Base-by-base conservation (phyloP, 2,329 filamentous ascomycete species). In the Aspergillus phoenicis region DNA sequence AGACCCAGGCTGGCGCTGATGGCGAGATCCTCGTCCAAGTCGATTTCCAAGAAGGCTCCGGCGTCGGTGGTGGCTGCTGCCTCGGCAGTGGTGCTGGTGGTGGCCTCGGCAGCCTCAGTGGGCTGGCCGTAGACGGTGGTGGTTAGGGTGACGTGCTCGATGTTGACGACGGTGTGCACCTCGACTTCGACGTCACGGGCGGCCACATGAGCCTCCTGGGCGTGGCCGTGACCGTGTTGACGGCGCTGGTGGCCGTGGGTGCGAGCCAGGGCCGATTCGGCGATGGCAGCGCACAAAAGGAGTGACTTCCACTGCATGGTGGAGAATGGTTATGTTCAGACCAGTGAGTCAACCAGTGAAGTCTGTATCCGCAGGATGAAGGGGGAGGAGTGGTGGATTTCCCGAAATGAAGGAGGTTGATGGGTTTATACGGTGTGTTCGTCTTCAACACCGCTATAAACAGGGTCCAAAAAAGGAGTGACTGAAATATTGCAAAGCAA, bases 281-380 rank as follows among this genome's bases (percentile, higher is more conserved):
- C 68, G 58, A 70, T 59, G 38, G 69, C 64, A 28, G 67, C 58
- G 52, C 72, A 54, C 49, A 75, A 57, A 65, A 70, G 43, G 58
- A 70, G 47, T 38, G 66, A 68, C 58, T 71, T 72, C 64, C 73
- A 64, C 68, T 73, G 70, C 73, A 75, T 75, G 39, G 33, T 65
- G 53, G 55, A 47, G 11, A 58, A 28, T 51, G 47, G 17, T 11
- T 39, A 33, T 24, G 22, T 17, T 36, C 52, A 43, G 24, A 33
- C 38, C 52, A 55, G 38, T 20, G 41, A 58, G 43, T 54, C 20
- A 38, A 58, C 49, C 57, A 55, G 41, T 52, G 51, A 53, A 57
- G 11, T 59, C 41, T 47, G 56, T 49, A 52, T 49, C 59, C 51
- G 54, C 20, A 11, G 24, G 33, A 41, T 61, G 28, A 45, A 59